Base-by-base conservation (phyloP, 2,329 filamentous ascomycete species). In the Aspergillus caelatus region DNA sequence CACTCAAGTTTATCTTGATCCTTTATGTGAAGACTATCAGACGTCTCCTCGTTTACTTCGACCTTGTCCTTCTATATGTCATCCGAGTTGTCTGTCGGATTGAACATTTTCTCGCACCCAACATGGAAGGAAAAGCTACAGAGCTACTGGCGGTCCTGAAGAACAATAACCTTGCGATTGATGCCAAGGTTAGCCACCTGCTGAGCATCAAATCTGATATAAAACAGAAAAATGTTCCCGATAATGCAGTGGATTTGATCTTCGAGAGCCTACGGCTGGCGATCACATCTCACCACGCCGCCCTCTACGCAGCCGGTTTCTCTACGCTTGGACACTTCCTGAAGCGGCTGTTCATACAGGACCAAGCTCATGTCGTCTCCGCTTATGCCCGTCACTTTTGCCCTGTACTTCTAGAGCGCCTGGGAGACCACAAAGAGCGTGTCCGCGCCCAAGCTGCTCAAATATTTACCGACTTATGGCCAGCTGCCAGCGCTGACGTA, bases 191-290 rank as follows among this genome's bases (percentile, higher is more conserved):
- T 67, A 83, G 87, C 67, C 85, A 87, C 60, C 87, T 97, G 70
- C 91, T 88, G 64, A 84, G 83, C 72, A 83, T 94, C 79, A 96
- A 97, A 80, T 93, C 91, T 50, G 87, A 89, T 76, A 97, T 97
- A 83, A 97, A 97, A 79, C 93, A 96, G 78, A 90, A 91, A 76
- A 93, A 93, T 81, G 92, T 97, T 53, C 92, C 93, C 65, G 92
- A 96, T 39, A 68, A 70, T 46, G 85, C 85, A 71, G 86, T 96
- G 70, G 80, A 87, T 30, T 83, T 87, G 62, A 87, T 97, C 67
- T 96, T 97, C 79, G 93, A 97, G 65, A 91, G 90, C 67, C 84
- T 96, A 72, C 90, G 90, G 67, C 81, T 88, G 59, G 91, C 92
- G 64, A 90, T 94, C 68, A 82, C 84, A 60, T 91, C 92, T 48